A percentile compares a stretch with the other conserved stretches of the same genome.
phyloP scores from a whole-genome alignment of 164 flowering plant species.

The Magnolia kwangsiensis region DNA sequence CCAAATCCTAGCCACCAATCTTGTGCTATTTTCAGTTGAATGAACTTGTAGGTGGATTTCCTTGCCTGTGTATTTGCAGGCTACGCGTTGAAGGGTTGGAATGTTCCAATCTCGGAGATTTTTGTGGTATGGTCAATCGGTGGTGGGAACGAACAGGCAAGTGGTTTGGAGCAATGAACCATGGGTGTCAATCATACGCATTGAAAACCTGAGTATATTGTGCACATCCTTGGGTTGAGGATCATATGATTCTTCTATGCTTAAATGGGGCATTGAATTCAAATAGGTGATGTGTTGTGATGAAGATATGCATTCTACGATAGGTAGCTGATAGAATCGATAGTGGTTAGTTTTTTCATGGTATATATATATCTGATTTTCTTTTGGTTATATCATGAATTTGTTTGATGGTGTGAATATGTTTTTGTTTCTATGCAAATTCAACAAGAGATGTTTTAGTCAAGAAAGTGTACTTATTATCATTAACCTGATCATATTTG shows the following conservation, averaged over 20 bases:
- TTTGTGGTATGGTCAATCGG: background rate
- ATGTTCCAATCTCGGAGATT: background rate
- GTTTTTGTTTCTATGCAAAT: too few species aligned
- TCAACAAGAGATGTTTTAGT: too few species aligned
- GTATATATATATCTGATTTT: too few species aligned
- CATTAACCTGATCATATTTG: too few species aligned
- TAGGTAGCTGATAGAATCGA: too few species aligned
- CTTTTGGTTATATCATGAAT: too few species aligned
- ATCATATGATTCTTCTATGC: background rate
- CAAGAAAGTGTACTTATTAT: too few species aligned
- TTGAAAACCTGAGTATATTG: background rate
- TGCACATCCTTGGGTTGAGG: background rate
- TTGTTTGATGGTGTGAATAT: too few species aligned
- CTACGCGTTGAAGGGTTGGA: background rate
- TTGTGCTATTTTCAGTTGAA: background rate
- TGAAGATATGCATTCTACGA: too few species aligned
- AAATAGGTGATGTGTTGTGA: too few species aligned
- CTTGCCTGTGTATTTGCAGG: background rate
- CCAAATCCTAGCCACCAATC: background rate
- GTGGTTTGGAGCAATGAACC: background rate
- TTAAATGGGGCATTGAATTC: too few species aligned
- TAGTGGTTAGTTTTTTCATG: too few species aligned
- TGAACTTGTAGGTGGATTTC: background rate
- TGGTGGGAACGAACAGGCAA: background rate
- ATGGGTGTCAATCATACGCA: background rate